Base-by-base conservation (phyloP, 768 basidiomycete species). In the Steccherinum ochraceum region DNA sequence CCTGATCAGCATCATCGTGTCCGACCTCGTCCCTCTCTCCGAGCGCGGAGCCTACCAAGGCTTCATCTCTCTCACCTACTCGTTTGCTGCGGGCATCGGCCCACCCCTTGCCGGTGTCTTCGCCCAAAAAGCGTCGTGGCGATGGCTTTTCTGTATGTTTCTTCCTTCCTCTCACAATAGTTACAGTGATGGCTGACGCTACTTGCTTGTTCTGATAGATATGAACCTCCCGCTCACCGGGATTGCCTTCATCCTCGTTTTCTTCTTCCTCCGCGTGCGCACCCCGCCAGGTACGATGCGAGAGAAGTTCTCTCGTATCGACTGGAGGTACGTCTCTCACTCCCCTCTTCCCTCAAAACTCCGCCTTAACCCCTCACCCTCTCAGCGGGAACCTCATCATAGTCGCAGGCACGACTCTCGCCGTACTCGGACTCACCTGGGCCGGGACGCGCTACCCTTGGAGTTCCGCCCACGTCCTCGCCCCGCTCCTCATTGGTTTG, bases 371-470 rank as follows among this genome's bases (percentile, higher is more conserved):
- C 21, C 26, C 5, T 12, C n/a, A n/a, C 16, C 16, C 30, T 21
- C 7, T 35, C 30, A 65, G 67, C 24, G 62, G 64, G 1, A 63
- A 55, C 43, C n/a, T 50, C 12, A 24, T 65, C 12, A 53, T 67
- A 12, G 56, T 62, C 13, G 45, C 53, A 5, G 56, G 58, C 54
- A 54, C 62, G 2, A 45, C 47, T 1, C 24, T 60, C 11, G 23
- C 53, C 24, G 40, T 56, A 24, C 46, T 66, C 18, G 59, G 54
- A 5, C 51, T 66, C 20, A 58, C 64, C 54, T 67, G 62, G 68
- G 71, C 64, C 25, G 72, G 73, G 12, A 60, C 67, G 19, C 49
- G 55, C 2, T 72, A 67, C 57, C 40, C 67, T 0, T 73, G 73
- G 72, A 25, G 44, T 0, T 67, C 66, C 0, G 58, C 48, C 12